Conservation (phyloP, 352 stramenopile species). For the Globisporangium nodosum region DNA sequence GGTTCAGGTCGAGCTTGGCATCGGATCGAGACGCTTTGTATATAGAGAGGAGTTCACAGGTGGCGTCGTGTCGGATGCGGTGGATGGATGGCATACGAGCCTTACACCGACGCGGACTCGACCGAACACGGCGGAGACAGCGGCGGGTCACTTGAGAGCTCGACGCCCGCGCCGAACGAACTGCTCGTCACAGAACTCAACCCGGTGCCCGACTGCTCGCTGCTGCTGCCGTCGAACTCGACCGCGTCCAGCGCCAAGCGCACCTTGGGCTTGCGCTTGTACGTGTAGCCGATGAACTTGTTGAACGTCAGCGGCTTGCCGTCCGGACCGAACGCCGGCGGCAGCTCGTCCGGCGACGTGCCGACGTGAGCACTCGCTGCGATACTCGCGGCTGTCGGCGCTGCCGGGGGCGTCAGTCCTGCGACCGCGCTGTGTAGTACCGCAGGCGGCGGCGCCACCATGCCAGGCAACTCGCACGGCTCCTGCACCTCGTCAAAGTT, state of each 20-base stretch:
- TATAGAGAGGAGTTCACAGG: too few relatives aligned
- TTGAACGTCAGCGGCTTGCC: slow-evolving; percentile 85
- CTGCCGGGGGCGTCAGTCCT: neutral
- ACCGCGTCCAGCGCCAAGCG: slow-evolving; percentile 74
- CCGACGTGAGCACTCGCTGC: slow-evolving; percentile 8
- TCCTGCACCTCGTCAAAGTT: slow-evolving; percentile 98
- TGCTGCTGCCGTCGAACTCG: slow-evolving; percentile 37
- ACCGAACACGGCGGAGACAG: neutral
- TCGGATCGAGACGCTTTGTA: too few relatives aligned
- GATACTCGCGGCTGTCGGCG: slow-evolving; percentile 9
- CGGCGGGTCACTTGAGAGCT: neutral
- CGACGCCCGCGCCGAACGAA: too few relatives aligned
- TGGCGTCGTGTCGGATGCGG: neutral
- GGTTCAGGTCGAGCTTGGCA: neutral
- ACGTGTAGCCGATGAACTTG: slow-evolving; percentile 92
- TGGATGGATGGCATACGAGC: neutral
- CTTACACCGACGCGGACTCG: neutral
- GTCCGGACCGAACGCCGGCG: slow-evolving; percentile 49
- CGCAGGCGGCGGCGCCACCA: neutral
- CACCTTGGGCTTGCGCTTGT: slow-evolving; percentile 84
- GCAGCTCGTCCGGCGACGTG: slow-evolving; percentile 17
- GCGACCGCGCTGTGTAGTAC: too few relatives aligned
- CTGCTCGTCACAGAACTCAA: too few relatives aligned
- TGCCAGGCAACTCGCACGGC: slow-evolving; percentile 24
- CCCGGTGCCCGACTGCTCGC: neutral